Evolutionary conservation across 140 eudicot genomes (phyloP).

Genomic region (Senecio squalidus): DNA sequence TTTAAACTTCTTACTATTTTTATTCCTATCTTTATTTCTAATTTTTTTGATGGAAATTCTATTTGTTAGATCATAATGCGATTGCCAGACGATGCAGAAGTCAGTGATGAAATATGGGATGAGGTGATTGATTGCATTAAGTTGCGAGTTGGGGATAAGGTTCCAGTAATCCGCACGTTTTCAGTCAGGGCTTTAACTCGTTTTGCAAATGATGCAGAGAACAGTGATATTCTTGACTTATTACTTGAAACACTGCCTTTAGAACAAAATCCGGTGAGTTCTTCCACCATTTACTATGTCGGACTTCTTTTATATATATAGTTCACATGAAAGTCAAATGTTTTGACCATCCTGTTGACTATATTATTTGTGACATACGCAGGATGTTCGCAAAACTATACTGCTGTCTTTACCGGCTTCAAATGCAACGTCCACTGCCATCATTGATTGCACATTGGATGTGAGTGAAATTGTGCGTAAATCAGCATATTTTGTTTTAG

Average conservation of each 20-base stretch:
- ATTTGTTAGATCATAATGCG: constrained; percentile 72
- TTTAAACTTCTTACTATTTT: neutral
- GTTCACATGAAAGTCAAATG: neutral
- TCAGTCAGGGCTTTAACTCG: constrained; percentile 90
- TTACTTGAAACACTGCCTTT: constrained; percentile 55
- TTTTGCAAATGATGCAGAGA: constrained; percentile 80
- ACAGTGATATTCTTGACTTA: constrained; percentile 76
- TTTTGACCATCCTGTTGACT: neutral
- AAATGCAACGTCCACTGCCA: constrained; percentile 57
- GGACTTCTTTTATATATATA: neutral
- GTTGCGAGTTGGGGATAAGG: constrained; percentile 68
- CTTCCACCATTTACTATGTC: neutral
- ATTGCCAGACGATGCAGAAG: constrained; percentile 96
- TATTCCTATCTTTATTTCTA: neutral
- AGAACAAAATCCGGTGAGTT: constrained; percentile 79
- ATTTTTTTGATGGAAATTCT: constrained; percentile 2
- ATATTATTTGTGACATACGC: constrained; percentile 17
- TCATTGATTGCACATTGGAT: constrained; percentile 81
- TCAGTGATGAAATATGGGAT: constrained; percentile 84
- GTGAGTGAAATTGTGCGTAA: constrained; percentile 86
- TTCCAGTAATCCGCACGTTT: constrained; percentile 64
- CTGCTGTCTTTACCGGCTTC: constrained; percentile 83
- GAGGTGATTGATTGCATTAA: constrained; percentile 86
- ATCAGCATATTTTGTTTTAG: constrained; percentile 78
- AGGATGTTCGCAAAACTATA: constrained; percentile 95